Percentiles rank a stretch among this genome's conserved stretches.
These are phyloP conservation scores for Metarhizium guizhouense DNA, from an alignment of 2,329 filamentous ascomycete species.

Conservation along the genomic window DNA sequence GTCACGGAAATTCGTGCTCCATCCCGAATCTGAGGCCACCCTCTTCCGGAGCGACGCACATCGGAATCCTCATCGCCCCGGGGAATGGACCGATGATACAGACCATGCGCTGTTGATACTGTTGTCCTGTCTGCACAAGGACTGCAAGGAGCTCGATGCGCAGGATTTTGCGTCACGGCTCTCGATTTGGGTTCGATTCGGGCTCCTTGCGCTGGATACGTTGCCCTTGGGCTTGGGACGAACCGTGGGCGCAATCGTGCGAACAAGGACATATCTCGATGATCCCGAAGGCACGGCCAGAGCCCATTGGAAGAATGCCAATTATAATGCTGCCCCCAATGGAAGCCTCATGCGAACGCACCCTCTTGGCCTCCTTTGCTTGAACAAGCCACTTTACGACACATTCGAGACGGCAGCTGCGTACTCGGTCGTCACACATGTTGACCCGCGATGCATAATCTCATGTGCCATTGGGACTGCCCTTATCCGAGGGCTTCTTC, in stretches of 20 bases:
- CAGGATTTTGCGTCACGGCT: slow-evolving; percentile 20
- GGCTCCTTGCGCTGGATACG: slow-evolving; percentile 35
- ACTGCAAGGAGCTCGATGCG: slow-evolving; percentile 18
- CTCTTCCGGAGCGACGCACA: slow-evolving; percentile 35
- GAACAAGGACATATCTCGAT: slow-evolving; percentile 25
- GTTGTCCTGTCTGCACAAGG: slow-evolving; percentile 36
- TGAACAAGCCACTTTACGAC: slow-evolving; percentile 29
- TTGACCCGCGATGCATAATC: slow-evolving; percentile 41
- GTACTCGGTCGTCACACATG: slow-evolving; percentile 37
- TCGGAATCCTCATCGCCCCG: slow-evolving; percentile 29
- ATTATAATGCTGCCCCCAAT: slow-evolving; percentile 35
- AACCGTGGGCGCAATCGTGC: slow-evolving; percentile 36
- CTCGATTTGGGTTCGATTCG: slow-evolving; percentile 36
- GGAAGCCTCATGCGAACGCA: slow-evolving; percentile 46
- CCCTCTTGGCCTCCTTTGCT: slow-evolving; percentile 37
- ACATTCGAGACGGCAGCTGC: slow-evolving; percentile 33
- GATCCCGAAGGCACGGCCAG: slow-evolving; percentile 31
- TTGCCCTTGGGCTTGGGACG: slow-evolving; percentile 38
- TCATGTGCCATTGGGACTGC: slow-evolving; percentile 38
- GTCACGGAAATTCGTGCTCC: slow-evolving; percentile 28
- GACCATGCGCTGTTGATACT: slow-evolving; percentile 42
- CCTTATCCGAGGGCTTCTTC: slow-evolving; percentile 35
- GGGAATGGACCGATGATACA: slow-evolving; percentile 47
- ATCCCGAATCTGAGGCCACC: slow-evolving; percentile 25
- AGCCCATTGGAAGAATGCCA: slow-evolving; percentile 29